Conservation (phyloP, 345 rosid genomes). For the Cardamine occulta region DNA sequence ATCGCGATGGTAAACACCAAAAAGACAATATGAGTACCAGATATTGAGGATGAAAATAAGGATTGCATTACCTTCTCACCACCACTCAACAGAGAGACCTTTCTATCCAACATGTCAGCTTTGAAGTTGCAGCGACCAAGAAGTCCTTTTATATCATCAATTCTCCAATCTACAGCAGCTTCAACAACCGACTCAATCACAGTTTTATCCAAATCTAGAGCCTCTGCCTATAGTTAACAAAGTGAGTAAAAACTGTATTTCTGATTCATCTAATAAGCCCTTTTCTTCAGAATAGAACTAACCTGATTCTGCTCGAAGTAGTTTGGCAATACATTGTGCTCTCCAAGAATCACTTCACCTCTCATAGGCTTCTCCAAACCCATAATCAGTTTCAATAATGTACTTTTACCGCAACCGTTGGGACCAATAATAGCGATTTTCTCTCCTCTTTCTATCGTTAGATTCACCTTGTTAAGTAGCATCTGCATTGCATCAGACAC, state of each 20-base stretch:
- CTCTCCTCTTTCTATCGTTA: constrained; percentile 73
- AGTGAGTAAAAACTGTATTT: not conserved
- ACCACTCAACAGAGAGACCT: constrained; percentile 82
- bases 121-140: constrained; percentile 97
- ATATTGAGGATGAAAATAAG: not conserved
- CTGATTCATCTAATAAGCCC: not conserved
- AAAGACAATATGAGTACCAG: not conserved
- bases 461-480: constrained; percentile 66
- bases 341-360: constrained; percentile 76
- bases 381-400: constrained; percentile 80
- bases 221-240: constrained; percentile 66
- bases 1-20: not conserved
- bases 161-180: constrained; percentile 86
- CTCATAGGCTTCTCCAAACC: constrained; percentile 64
- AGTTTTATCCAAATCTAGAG: constrained; percentile 79
- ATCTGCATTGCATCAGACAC: constrained; percentile 47
- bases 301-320: constrained; percentile 98
- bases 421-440: constrained; percentile 89
- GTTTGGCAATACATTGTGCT: constrained; percentile 88
- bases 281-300: constrained; percentile 1
- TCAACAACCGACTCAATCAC: constrained; percentile 83
- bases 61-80: constrained; percentile 73
- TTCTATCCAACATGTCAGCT: constrained; percentile 84
- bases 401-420: constrained; percentile 95
- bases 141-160: constrained; percentile 89